Evolutionary conservation across 352 stramenopile genomes (phyloP), one percentile per base, ranked within the genome.

Genomic region (Thalassiosira delicatula): DNA sequence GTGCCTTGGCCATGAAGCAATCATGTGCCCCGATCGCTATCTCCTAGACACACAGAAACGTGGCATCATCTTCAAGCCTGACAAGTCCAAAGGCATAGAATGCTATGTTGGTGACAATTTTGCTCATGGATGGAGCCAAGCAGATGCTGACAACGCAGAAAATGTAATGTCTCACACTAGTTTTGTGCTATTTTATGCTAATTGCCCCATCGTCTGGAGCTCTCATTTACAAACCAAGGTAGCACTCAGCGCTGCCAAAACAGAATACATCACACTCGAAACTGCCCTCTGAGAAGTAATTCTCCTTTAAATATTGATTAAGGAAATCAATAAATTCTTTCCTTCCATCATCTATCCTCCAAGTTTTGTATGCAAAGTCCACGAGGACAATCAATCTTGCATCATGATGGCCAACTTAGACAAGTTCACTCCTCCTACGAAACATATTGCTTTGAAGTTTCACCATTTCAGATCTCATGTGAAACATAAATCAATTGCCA

Each of bases 211-310:
- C n/a, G 12, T 21, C 35, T 61, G 25, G 27, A 12, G 11, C 27
- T 37, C 21, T 27, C n/a, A 5, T 17, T 19, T 61, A 35, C 21
- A 61, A 23, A 37, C 53, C 30, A 37, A 84, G 30, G 75, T 82
- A n/a, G 69, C 76, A 32, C 27, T 87, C 1, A 81, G 59, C 35
- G 75, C 75, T 30, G 68, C 76, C 0, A 63, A 87, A 63, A 51
- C 63, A n/a, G 84, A 90, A 33, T 86, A 85, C 44, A 83, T 86
- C 59, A 49, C 65, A 21, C n/a, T 82, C 37, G 74, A 30, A 9
- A 4, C 21, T 14, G 49, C 71, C 14, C 49, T 87, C n/a, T 9
- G 56, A 61, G 51, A 77, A 35, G 51, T 87, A 29, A 37, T 85
- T 32, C 71, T 67, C n/a, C 40, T 85, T 0, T 46, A 85, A 23